phyloP scores from a whole-genome alignment of 345 rosid species.

The Brassica juncea region DNA sequence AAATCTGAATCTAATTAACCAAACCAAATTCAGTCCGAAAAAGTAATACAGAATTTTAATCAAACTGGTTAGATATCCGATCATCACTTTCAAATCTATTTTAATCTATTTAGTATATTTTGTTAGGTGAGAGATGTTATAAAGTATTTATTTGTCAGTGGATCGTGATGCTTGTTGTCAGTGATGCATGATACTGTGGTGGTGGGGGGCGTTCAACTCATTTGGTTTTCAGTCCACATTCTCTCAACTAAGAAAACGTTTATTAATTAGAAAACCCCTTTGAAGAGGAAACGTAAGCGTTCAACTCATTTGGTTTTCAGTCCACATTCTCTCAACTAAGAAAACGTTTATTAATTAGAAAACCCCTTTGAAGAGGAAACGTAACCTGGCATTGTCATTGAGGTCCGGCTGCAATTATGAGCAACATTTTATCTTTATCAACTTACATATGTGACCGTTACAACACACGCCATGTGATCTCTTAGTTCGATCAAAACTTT shows the following conservation, averaged over 20 bases:
- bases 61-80: too few species aligned
- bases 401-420: conserved; percentile 11
- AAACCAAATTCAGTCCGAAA: too few species aligned
- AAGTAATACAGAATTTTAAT: too few species aligned
- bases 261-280: conserved; percentile 17
- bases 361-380: conserved; percentile 31
- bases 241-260: background rate
- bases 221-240: background rate
- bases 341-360: background rate
- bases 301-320: background rate
- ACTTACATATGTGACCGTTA: conserved; percentile 4
- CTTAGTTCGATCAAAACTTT: background rate
- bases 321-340: background rate
- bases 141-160: background rate
- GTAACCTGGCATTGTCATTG: conserved; percentile 2
- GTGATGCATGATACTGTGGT: background rate
- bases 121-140: background rate
- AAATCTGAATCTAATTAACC: too few species aligned
- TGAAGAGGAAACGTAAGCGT: background rate
- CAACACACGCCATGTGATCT: conserved; percentile 21
- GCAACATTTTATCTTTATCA: conserved; percentile 14
- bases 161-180: background rate
- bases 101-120: background rate
- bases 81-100: background rate
- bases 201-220: background rate